phyloP scores from a whole-genome alignment of 225 moss, liverwort and hornwort genomes.

The Marchantia polymorpha region DNA sequence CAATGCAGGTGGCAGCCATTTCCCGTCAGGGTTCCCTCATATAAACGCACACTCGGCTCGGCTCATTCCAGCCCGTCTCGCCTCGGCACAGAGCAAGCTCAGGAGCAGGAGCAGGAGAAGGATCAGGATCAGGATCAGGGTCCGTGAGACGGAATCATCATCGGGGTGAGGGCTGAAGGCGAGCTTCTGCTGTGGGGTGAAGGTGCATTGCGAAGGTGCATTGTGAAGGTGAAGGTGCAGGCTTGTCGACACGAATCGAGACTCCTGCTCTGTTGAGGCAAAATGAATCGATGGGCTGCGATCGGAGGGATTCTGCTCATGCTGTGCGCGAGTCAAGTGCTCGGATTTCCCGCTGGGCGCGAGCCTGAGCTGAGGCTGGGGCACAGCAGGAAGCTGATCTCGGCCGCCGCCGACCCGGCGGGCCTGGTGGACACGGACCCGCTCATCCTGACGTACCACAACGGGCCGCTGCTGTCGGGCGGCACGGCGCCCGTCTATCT shows the following conservation, averaged over 20 bases:
- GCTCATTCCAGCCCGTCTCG: neutral
- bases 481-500: conserved; percentile 46
- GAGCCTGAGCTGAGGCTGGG: too few relatives aligned
- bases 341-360: neutral
- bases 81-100: neutral
- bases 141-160: neutral
- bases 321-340: neutral
- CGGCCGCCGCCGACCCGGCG: neutral
- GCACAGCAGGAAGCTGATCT: neutral
- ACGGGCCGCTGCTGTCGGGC: conserved; percentile 54
- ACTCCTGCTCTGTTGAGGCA: neutral
- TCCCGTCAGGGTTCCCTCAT: neutral
- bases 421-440: conserved; percentile 24
- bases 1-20: neutral
- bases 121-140: too few relatives aligned
- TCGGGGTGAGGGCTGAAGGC: neutral
- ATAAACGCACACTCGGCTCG: neutral
- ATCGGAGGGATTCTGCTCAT: neutral
- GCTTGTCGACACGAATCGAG: neutral
- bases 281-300: neutral
- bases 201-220: too few relatives aligned
- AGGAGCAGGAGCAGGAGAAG: too few relatives aligned
- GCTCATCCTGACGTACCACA: conserved; percentile 61
- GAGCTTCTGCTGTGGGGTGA: neutral
- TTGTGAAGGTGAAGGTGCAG: neutral